A percentile compares a stretch with the other conserved stretches of the same genome.
Conservation (phyloP, 371 early-diverging fungal genomes). For the Syncephalastrum monosporum region DNA sequence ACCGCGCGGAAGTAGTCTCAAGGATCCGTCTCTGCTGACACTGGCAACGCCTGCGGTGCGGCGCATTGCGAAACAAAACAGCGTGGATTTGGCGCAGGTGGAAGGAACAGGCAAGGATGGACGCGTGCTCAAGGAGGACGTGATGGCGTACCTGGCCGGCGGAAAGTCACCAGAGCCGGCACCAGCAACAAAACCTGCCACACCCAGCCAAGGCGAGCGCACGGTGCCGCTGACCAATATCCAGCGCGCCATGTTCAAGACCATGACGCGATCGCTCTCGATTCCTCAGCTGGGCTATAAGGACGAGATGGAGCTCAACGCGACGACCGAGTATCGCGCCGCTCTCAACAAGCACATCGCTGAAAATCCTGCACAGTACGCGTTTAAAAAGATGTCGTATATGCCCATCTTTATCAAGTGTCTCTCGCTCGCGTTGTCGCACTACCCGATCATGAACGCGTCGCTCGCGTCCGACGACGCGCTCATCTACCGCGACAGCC, state of each 20-base stretch:
- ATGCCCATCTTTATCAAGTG: conserved; percentile 97
- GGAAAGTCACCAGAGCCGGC: conserved; percentile 5
- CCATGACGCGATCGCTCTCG: conserved; percentile 88
- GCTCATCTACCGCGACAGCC: conserved; percentile 72
- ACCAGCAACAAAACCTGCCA: neutral
- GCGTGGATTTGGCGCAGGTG: conserved; percentile 72
- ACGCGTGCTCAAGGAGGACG: conserved; percentile 90
- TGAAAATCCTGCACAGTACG: conserved; percentile 34
- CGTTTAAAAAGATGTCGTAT: conserved; percentile 80
- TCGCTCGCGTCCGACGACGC: conserved; percentile 45
- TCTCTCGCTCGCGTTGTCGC: conserved; percentile 75
- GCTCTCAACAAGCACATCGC: conserved; percentile 66
- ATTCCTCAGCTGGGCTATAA: conserved; percentile 96
- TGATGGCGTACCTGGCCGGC: conserved; percentile 55
- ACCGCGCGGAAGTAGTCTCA: neutral
- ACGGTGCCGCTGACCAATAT: conserved; percentile 69
- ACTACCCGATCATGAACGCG: conserved; percentile 92
- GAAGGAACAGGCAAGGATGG: conserved; percentile 86
- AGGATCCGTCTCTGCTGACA: conserved; percentile 13
- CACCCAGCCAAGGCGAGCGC: conserved; percentile 1
- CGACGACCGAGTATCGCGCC: conserved; percentile 61
- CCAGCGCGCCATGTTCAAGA: conserved; percentile 96
- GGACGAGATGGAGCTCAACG: conserved; percentile 85
- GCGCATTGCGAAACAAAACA: conserved; percentile 79
- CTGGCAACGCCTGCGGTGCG: conserved; percentile 94